phyloP scores from a whole-genome alignment of 2,329 filamentous ascomycete genomes.

The Arthrinium puccinioides region DNA sequence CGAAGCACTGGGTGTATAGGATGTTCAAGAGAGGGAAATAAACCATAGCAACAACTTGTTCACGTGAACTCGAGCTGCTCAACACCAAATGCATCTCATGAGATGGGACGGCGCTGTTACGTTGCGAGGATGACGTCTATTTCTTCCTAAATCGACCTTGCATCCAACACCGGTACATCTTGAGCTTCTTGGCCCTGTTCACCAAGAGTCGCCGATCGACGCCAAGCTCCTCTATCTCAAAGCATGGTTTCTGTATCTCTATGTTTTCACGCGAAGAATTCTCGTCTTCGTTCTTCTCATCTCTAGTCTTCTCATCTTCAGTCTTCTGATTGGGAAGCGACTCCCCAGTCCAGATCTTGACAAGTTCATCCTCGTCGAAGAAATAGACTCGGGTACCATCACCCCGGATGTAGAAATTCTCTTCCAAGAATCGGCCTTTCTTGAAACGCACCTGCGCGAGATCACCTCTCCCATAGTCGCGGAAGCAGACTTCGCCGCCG shows the following conservation, averaged over 20 bases:
- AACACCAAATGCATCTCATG: neutral
- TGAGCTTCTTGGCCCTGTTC: constrained; percentile 81
- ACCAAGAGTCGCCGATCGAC: constrained; percentile 85
- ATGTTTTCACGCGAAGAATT: constrained; percentile 6
- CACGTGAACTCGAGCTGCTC: too few relatives aligned
- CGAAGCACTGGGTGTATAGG: constrained; percentile 33
- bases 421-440: constrained; percentile 86
- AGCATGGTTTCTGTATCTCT: constrained; percentile 29
- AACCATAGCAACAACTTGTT: too few relatives aligned
- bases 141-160: constrained; percentile 74
- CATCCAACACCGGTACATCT: constrained; percentile 99
- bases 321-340: constrained; percentile 14
- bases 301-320: constrained; percentile 17
- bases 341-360: constrained; percentile 61
- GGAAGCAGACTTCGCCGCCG: constrained; percentile 87
- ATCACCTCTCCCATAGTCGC: constrained; percentile 93
- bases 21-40: neutral
- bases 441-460: constrained; percentile 95
- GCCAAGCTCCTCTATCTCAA: constrained; percentile 72
- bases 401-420: constrained; percentile 95
- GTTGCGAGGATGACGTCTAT: constrained; percentile 25
- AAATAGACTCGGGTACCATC: constrained; percentile 97
- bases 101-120: neutral
- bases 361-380: constrained; percentile 81
- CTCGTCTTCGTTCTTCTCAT: constrained; percentile 13